These are phyloP conservation scores for Crithidia brevicula DNA, from an alignment of 208 protist genomes.

Conservation along the genomic window DNA sequence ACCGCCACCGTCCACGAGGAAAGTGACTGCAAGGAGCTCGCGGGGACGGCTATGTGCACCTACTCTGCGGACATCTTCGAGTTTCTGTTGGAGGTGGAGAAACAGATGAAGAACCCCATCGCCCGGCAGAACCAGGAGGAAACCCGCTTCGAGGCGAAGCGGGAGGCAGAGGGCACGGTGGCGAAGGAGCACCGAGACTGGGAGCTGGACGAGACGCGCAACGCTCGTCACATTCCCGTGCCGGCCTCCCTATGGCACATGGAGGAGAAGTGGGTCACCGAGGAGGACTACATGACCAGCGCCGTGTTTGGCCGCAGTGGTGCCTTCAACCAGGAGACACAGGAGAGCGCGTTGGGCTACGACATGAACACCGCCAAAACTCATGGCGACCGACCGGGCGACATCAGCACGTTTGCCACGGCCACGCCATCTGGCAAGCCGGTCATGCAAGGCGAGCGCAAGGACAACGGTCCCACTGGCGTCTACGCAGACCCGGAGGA, in stretches of 20 bases:
- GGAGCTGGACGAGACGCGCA: constrained; percentile 78
- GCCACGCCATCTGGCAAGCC: constrained; percentile 54
- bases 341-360: constrained; percentile 84
- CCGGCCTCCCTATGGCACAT: constrained; percentile 88
- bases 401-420: constrained; percentile 61
- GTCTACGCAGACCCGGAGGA: constrained; percentile 79
- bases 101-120: constrained; percentile 82
- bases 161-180: constrained; percentile 46
- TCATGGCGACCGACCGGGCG: constrained; percentile 74
- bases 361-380: constrained; percentile 87
- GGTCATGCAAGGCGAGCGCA: constrained; percentile 73
- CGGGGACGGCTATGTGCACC: constrained; percentile 90
- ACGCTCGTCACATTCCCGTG: constrained; percentile 86
- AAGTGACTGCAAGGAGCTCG: constrained; percentile 77
- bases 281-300: constrained; percentile 88
- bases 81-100: constrained; percentile 91
- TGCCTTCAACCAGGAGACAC: constrained; percentile 87
- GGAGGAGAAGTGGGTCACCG: constrained; percentile 91
- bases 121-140: constrained; percentile 63
- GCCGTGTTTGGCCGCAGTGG: constrained; percentile 83
- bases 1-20: constrained; percentile 89
- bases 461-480: constrained; percentile 84
- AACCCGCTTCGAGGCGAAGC: constrained; percentile 69
- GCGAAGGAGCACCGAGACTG: constrained; percentile 59
- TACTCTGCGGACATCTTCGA: constrained; percentile 87